Conservation (phyloP, 805 yeast genomes). For the Spathaspora sp. region DNA sequence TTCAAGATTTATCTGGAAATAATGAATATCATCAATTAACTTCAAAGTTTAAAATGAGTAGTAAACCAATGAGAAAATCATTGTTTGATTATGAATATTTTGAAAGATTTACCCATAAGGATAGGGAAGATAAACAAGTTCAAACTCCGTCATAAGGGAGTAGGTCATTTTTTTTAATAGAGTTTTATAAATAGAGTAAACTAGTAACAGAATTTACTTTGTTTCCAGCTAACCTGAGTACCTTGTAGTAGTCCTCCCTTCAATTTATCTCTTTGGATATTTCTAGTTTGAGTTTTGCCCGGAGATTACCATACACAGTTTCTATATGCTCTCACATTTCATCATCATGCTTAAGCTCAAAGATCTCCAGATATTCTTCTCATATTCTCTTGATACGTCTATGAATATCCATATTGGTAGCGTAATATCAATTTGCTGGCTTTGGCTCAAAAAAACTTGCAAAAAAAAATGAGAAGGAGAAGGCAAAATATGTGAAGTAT, state of each 20-base stretch:
- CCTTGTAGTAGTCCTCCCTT: too few species aligned
- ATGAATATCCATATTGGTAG: too few species aligned
- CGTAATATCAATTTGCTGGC: too few species aligned
- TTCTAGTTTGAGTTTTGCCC: too few species aligned
- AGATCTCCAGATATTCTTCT: too few species aligned
- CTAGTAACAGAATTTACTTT: background rate
- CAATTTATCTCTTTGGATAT: too few species aligned
- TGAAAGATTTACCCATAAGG: slow-evolving; percentile 15
- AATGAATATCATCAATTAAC: slow-evolving; percentile 23
- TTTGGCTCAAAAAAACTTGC: background rate
- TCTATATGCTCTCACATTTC: too few species aligned
- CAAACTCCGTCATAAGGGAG: background rate
- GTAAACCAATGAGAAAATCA: slow-evolving; percentile 20
- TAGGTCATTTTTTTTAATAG: background rate
- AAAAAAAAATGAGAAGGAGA: background rate
- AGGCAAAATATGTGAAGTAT: too few species aligned
- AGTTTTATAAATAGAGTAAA: background rate
- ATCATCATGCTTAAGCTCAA: too few species aligned
- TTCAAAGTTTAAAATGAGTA: slow-evolving; percentile 21
- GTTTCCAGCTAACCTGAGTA: too few species aligned
- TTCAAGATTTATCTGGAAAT: slow-evolving; percentile 14
- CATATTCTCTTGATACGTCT: too few species aligned
- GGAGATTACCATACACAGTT: too few species aligned
- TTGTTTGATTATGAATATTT: slow-evolving; percentile 23
- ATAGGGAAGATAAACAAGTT: background rate